These are phyloP conservation scores for Claviceps fusiformis DNA, from an alignment of 2,329 filamentous ascomycete genomes.

Conservation along the genomic window DNA sequence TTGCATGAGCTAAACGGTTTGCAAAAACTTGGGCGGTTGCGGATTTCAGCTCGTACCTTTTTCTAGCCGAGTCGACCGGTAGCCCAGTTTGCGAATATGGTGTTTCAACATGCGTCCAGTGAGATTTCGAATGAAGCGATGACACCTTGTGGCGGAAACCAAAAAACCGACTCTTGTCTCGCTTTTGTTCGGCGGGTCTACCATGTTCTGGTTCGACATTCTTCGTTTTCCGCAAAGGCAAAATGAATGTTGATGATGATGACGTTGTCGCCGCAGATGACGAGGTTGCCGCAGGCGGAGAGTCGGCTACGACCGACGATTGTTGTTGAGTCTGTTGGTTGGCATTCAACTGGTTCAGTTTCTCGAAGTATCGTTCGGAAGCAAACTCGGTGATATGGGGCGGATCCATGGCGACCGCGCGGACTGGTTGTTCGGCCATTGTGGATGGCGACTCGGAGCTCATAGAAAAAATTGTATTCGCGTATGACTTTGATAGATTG, in stretches of 20 bases:
- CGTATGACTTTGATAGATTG: constrained; percentile 8
- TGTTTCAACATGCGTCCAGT: constrained; percentile 9
- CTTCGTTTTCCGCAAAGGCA: constrained; percentile 33
- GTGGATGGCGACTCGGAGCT: constrained; percentile 5
- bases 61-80: constrained; percentile 16
- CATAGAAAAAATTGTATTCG: constrained; percentile 7
- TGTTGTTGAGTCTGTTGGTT: constrained; percentile 27
- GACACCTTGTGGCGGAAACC: constrained; percentile 26
- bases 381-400: constrained; percentile 53
- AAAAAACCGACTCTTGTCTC: constrained; percentile 30
- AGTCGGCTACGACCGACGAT: constrained; percentile 15
- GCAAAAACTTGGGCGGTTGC: neutral
- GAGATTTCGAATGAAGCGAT: constrained; percentile 21
- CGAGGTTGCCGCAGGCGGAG: constrained; percentile 6
- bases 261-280: constrained; percentile 11
- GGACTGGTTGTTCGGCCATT: constrained; percentile 21
- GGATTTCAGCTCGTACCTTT: constrained; percentile 15
- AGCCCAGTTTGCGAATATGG: constrained; percentile 4
- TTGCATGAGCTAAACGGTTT: too few relatives aligned
- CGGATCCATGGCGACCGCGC: constrained; percentile 38
- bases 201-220: constrained; percentile 16
- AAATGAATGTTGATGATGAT: constrained; percentile 33
- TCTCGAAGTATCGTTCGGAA: constrained; percentile 50
- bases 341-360: constrained; percentile 41
- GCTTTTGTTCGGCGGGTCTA: constrained; percentile 21